A percentile compares a stretch with the other conserved stretches of the same genome.
These are phyloP conservation scores for Extremus antarcticus DNA, from an alignment of 495 filamentous ascomycete species.

Conservation along the genomic window DNA sequence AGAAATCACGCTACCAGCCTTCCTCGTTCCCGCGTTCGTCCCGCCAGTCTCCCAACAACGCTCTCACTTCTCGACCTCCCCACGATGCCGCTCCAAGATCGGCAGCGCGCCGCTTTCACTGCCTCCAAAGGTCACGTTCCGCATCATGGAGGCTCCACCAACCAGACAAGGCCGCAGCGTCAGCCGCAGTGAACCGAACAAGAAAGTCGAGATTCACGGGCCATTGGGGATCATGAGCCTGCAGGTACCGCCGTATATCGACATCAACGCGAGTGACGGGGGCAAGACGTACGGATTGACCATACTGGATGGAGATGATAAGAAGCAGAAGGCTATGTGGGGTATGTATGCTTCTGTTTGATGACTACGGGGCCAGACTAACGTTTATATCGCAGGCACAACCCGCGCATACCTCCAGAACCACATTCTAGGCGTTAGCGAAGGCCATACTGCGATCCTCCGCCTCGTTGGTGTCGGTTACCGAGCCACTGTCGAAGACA, in stretches of 20 bases:
- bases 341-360: no score
- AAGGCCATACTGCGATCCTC: conserved; percentile 88
- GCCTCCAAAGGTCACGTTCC: conserved; percentile 69
- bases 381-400: conserved; percentile 48
- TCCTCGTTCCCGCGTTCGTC: conserved; percentile 66
- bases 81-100: conserved; percentile 61
- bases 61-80: conserved; percentile 61
- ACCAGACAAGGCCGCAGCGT: conserved; percentile 38
- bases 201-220: conserved; percentile 58
- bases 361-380: not conserved
- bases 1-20: conserved; percentile 46
- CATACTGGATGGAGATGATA: conserved; percentile 49
- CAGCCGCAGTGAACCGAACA: conserved; percentile 43
- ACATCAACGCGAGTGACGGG: conserved; percentile 51
- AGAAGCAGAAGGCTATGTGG: conserved; percentile 93
- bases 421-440: conserved; percentile 82
- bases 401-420: conserved; percentile 80
- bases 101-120: conserved; percentile 71
- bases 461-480: conserved; percentile 95
- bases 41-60: conserved; percentile 18
- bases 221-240: conserved; percentile 67
- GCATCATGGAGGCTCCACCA: conserved; percentile 43
- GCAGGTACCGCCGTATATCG: conserved; percentile 61
- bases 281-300: conserved; percentile 51
- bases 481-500: conserved; percentile 68